Percentiles rank a stretch among this genome's conserved stretches.
Conservation (phyloP, 2,329 filamentous ascomycete species). For the Xylaria multiplex region DNA sequence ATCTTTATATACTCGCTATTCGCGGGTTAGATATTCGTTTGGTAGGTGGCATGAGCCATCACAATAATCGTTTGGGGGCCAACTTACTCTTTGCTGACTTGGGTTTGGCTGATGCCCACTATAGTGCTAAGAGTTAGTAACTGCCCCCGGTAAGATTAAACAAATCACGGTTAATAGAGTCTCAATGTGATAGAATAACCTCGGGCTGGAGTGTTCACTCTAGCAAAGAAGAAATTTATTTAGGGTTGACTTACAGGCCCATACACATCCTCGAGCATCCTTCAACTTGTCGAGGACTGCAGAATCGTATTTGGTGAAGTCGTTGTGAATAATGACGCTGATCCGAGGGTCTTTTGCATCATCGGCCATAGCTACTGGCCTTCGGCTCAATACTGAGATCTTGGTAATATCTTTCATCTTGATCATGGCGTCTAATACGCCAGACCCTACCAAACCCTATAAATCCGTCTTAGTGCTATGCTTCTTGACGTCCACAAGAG, state of each 20-base stretch:
- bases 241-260: conserved; percentile 60
- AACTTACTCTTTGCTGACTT: conserved; percentile 67
- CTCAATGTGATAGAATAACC: neutral
- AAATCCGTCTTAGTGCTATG: neutral
- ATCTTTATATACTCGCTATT: conserved; percentile 71
- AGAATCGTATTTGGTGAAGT: conserved; percentile 70
- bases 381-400: conserved; percentile 71
- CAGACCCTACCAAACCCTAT: conserved; percentile 69
- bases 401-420: conserved; percentile 65
- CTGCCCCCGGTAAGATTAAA: neutral
- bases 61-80: neutral
- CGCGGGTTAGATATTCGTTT: conserved; percentile 1
- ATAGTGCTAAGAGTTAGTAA: conserved; percentile 7
- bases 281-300: conserved; percentile 67
- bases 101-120: conserved; percentile 69
- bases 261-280: conserved; percentile 75
- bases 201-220: neutral
- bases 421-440: conserved; percentile 70
- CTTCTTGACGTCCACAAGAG: neutral
- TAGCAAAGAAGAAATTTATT: neutral
- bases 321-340: conserved; percentile 73
- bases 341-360: conserved; percentile 66
- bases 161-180: neutral
- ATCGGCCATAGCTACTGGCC: conserved; percentile 71
- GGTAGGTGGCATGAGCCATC: neutral